Base-by-base conservation (phyloP, 257 asterid genomes). In the Scutellaria baicalensis region DNA sequence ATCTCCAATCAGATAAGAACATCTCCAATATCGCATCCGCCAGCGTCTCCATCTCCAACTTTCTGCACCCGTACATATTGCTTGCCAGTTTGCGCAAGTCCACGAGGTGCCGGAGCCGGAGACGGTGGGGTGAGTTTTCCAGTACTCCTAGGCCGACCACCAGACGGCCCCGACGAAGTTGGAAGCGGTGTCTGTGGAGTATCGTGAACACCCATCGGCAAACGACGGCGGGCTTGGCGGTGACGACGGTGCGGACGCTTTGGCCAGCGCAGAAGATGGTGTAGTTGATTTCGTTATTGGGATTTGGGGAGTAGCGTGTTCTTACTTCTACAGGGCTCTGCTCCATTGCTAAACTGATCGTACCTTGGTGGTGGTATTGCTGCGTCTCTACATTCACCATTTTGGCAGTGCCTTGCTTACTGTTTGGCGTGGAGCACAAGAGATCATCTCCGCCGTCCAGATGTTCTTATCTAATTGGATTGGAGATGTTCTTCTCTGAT, bases 121-220 rank as follows among this genome's bases (percentile, higher is more conserved):
- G 74, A n/a, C 36, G 36, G 58, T 69, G 66, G 14, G 6, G 11
- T 8, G 70, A 60, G 13, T 31, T 3, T 13, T 8, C 16, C 57
- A 72, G 70, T 57, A 68, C 65, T 55, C 65, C 64, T 7, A 68
- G 43, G 12, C 73, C 65, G 0, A 68, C 56, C 64, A 68, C 73
- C 44, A 68, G 55, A 40, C 73, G 64, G 64, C 73, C 64, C 9
- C 2, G 35, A 55, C 9, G 23, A 68, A 39, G 10, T 6, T 45
- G 73, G 68, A 11, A 9, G 78, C 45, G 73, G 65, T 68, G 16
- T 14, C 11, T 18, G 56, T 43, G 9, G 64, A 54, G 64, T 55
- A 55, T 57, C 3, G 2, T 3, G 27, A 4, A 1, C 27, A 68
- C 27, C 73, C 73, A 68, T 1, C 38, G 10, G 56, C 64, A 31